Conservation (phyloP, 1,284 basidiomycete genomes). For the Pyrrhoderma noxium region DNA sequence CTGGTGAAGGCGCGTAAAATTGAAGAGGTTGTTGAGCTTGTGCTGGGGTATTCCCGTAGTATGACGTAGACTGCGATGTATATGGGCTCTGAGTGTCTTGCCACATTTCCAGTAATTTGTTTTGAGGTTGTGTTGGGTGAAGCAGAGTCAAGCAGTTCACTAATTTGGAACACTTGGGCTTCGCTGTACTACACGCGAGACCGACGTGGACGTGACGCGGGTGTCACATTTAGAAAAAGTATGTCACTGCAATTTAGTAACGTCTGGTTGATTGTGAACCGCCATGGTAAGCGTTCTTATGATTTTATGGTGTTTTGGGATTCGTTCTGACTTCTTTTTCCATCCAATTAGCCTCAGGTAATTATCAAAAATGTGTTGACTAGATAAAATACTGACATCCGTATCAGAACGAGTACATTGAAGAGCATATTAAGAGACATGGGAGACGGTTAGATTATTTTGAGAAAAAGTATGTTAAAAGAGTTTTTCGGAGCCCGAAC, state of each 20-base stretch:
- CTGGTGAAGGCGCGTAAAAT: slow-evolving; percentile 56
- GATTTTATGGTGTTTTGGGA: slow-evolving; percentile 12
- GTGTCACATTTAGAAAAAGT: not conserved
- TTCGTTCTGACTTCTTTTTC: slow-evolving; percentile 14
- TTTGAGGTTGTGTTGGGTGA: too few relatives aligned
- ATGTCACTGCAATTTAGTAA: not conserved
- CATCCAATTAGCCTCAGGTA: slow-evolving; percentile 61
- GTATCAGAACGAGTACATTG: slow-evolving; percentile 81
- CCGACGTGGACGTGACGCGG: too few relatives aligned
- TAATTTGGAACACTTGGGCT: too few relatives aligned
- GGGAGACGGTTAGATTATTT: slow-evolving; percentile 81
- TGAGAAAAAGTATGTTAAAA: slow-evolving; percentile 63
- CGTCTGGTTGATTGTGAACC: slow-evolving; percentile 19
- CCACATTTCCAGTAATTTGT: slow-evolving; percentile 46
- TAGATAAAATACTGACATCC: slow-evolving; percentile 2
- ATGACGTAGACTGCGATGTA: slow-evolving; percentile 48
- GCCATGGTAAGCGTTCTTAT: slow-evolving; percentile 44
- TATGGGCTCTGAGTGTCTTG: slow-evolving; percentile 51
- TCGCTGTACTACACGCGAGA: too few relatives aligned
- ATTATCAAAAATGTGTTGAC: not conserved
- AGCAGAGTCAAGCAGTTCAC: too few relatives aligned
- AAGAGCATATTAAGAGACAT: slow-evolving; percentile 84
- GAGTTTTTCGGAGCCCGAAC: slow-evolving; percentile 2
- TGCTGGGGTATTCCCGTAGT: slow-evolving; percentile 49
- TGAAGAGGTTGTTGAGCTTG: slow-evolving; percentile 63